Percentiles rank a stretch among this genome's conserved stretches.
These are phyloP conservation scores for Daldinia sp. DNA, from an alignment of 2,329 filamentous ascomycete genomes.

Conservation along the genomic window DNA sequence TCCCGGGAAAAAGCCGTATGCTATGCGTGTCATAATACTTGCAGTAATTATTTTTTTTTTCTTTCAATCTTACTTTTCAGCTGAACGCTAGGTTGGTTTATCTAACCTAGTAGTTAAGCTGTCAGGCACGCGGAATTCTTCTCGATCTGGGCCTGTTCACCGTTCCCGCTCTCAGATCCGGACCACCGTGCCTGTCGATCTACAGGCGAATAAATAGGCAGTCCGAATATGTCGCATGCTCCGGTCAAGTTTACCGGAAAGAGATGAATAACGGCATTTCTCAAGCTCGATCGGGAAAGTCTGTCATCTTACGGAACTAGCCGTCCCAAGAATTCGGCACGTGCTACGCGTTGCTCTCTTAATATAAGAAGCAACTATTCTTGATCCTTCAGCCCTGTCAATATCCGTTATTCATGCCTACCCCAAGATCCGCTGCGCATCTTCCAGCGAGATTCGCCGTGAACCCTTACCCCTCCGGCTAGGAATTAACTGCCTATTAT, in stretches of 20 bases:
- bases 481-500: not conserved
- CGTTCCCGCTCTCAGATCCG: constrained; percentile 41
- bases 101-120: constrained; percentile 18
- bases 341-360: constrained; percentile 24
- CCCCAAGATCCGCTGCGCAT: constrained; percentile 13
- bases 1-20: constrained; percentile 1
- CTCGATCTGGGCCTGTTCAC: constrained; percentile 44
- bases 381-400: constrained; percentile 36
- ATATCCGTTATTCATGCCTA: constrained; percentile 17
- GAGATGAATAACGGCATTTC: constrained; percentile 29
- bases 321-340: constrained; percentile 37
- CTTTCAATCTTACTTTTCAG: constrained; percentile 16
- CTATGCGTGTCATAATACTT: constrained; percentile 6
- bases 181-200: constrained; percentile 36
- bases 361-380: constrained; percentile 14
- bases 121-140: constrained; percentile 28
- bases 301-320: constrained; percentile 24
- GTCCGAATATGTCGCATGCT: constrained; percentile 38
- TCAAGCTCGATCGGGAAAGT: constrained; percentile 35
- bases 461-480: not conserved
- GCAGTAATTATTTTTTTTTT: not conserved
- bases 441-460: constrained; percentile 19
- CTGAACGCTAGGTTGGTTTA: constrained; percentile 15
- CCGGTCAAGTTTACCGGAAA: constrained; percentile 37
- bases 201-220: constrained; percentile 30